Evolutionary conservation across 2,329 filamentous ascomycete genomes (phyloP).

Genomic region (Penicillium hesseltinei): DNA sequence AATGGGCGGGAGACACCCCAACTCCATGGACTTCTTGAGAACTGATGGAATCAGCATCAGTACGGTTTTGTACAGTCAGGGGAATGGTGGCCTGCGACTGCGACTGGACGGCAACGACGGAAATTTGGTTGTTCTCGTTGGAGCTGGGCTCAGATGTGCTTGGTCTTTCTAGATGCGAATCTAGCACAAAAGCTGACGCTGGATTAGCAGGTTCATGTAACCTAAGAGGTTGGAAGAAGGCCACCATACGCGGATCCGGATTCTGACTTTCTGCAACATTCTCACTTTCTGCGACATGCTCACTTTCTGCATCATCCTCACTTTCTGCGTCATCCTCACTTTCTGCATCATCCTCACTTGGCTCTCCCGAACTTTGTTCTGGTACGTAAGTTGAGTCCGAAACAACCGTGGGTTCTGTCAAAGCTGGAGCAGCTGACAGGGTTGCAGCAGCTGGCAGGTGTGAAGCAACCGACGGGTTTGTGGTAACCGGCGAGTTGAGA

Average conservation of each 20-base stretch:
- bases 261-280: background rate
- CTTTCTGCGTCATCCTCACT: too few relatives aligned
- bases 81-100: background rate
- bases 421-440: too few relatives aligned
- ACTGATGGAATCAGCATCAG: background rate
- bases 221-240: background rate
- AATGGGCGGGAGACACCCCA: background rate
- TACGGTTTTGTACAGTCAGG: background rate
- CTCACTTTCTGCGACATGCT: background rate
- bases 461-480: background rate
- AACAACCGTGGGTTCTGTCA: background rate
- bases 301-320: too few relatives aligned
- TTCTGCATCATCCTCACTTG: too few relatives aligned
- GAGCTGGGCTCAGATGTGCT: background rate
- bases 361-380: background rate
- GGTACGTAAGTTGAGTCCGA: background rate
- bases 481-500: background rate
- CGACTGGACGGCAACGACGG: background rate
- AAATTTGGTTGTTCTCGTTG: background rate
- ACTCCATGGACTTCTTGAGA: background rate
- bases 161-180: background rate
- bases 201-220: background rate
- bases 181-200: background rate
- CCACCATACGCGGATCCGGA: background rate
- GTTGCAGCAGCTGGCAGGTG: too few relatives aligned